Conservation (phyloP, 108 stramenopile species). For the Cyclotella choctawhatcheeana region DNA sequence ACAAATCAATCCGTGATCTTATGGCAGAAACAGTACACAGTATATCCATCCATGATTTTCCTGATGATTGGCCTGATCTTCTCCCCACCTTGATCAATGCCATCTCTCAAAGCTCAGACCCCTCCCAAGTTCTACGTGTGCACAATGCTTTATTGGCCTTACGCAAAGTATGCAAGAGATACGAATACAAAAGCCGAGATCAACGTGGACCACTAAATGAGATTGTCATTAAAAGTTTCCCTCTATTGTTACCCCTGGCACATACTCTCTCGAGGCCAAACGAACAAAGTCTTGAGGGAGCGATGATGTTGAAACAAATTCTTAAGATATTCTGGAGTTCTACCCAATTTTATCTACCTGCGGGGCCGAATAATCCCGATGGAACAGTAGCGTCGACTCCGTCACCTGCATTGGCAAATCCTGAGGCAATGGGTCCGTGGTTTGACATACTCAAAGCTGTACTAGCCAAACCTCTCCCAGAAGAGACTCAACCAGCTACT, state of each 20-base stretch:
- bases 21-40: slow-evolving; percentile 92
- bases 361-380: slow-evolving; percentile 63
- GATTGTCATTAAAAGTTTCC: slow-evolving; percentile 85
- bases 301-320: slow-evolving; percentile 94
- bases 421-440: slow-evolving; percentile 88
- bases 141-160: slow-evolving; percentile 94
- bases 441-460: slow-evolving; percentile 79
- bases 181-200: slow-evolving; percentile 95
- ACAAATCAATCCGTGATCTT: slow-evolving; percentile 88
- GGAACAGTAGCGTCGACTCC: slow-evolving; percentile 45
- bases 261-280: slow-evolving; percentile 65
- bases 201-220: slow-evolving; percentile 90
- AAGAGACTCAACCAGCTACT: slow-evolving; percentile 82
- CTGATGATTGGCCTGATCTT: slow-evolving; percentile 89
- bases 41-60: slow-evolving; percentile 94
- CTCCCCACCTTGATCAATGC: slow-evolving; percentile 84
- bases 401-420: slow-evolving; percentile 64
- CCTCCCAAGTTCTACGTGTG: slow-evolving; percentile 72
- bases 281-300: slow-evolving; percentile 83
- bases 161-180: slow-evolving; percentile 95
- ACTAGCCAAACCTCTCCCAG: slow-evolving; percentile 79
- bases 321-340: slow-evolving; percentile 98
- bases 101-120: slow-evolving; percentile 71
- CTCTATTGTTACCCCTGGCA: slow-evolving; percentile 83
- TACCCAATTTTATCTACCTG: slow-evolving; percentile 94